These are phyloP conservation scores for Sanghuangporus weigelae DNA, from an alignment of 1,284 basidiomycete genomes.

Conservation along the genomic window DNA sequence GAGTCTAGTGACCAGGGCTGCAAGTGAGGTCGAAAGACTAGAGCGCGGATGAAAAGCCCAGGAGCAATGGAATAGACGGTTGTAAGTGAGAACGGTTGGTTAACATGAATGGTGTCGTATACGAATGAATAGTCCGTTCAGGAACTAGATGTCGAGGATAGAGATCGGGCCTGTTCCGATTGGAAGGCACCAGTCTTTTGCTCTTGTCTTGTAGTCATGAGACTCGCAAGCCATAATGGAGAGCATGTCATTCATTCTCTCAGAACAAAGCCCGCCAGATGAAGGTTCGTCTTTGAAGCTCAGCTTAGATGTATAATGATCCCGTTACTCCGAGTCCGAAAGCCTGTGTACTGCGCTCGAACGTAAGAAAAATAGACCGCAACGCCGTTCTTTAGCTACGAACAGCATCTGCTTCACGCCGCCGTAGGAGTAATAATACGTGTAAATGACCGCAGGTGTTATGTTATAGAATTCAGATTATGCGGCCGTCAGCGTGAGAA, in stretches of 20 bases:
- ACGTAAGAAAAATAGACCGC: background rate
- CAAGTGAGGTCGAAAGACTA: background rate
- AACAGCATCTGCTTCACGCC: background rate
- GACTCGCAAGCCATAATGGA: background rate
- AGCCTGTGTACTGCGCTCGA: background rate
- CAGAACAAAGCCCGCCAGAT: background rate
- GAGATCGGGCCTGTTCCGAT: background rate
- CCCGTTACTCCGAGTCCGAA: background rate
- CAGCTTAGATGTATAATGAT: background rate
- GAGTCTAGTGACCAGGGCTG: background rate
- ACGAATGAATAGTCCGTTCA: background rate
- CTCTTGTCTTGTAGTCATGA: background rate
- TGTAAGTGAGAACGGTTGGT: background rate
- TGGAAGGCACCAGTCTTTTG: background rate
- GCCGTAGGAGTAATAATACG: background rate
- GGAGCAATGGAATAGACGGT: background rate
- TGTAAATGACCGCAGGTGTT: background rate
- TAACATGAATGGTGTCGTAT: background rate
- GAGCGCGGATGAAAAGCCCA: background rate
- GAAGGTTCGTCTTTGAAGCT: background rate
- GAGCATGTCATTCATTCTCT: background rate
- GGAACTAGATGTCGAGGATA: background rate
- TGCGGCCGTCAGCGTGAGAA: constrained; percentile 9
- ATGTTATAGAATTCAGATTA: background rate
- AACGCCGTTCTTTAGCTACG: background rate